Evolutionary conservation across 2,329 filamentous ascomycete species (phyloP), one percentile per base, ranked within the genome.

Genomic region (Mycocentrospora acerina): DNA sequence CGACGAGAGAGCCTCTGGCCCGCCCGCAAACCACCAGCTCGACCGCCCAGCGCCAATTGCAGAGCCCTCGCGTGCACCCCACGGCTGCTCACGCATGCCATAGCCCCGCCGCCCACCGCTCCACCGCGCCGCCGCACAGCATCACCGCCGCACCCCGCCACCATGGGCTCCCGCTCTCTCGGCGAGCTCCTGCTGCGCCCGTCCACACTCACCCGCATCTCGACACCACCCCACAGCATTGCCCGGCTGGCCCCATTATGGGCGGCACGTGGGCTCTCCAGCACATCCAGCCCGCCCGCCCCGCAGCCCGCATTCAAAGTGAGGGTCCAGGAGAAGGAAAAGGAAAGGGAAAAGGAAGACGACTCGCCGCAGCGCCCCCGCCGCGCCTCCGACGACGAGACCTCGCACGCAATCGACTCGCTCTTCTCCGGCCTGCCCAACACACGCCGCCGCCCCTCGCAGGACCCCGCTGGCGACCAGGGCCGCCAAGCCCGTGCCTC

Each of bases 121-220:
- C 19, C 19, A 22, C 19, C 5, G 19, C 19, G 5, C 19, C 19
- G 9, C 19, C 19, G 5, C 19, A 22, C 19, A 9, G 19, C 19
- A 6, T 9, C n/a, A n/a, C 19, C 19, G 9, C 19, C 9, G 19
- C 19, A 22, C 19, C 19, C 32, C 22, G 15, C 18, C 34, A 47
- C 30, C 12, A 65, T 66, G 62, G 42, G 53, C 42, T 56, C 61
- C 35, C 56, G 60, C 44, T 53, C 51, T n/a, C 32, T 64, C 28
- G 54, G 56, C 39, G 57, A 62, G 57, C 50, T 56, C 4, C 48
- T 64, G 51, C 56, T 64, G 42, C 62, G 60, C 36, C 57, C 61
- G 2, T 38, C 52, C 8, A 37, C 60, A 36, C 45, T 59, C 38
- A 42, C 46, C 30, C 55, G 51, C 37, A 47, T 51, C 19, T 22